These are phyloP conservation scores for Tricladium varicosporioides DNA, from an alignment of 2,329 filamentous ascomycete genomes.

Conservation along the genomic window DNA sequence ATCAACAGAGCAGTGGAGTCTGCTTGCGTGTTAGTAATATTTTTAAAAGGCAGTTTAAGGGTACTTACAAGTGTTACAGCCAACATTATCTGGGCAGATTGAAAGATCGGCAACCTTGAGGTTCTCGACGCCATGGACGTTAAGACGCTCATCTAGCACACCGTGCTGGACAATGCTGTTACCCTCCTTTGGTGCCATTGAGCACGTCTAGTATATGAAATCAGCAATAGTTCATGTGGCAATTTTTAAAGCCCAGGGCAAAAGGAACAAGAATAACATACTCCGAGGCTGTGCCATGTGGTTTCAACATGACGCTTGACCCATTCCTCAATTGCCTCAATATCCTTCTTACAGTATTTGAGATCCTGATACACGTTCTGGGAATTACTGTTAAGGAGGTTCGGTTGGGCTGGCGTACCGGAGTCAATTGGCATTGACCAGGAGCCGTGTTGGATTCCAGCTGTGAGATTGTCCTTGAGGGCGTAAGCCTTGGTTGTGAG, in stretches of 20 bases:
- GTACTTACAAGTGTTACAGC: conserved; percentile 41
- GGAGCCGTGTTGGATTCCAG: conserved; percentile 48
- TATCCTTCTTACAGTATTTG: conserved; percentile 62
- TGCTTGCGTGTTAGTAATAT: conserved; percentile 47
- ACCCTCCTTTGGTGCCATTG: conserved; percentile 43
- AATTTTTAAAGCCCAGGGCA: not conserved
- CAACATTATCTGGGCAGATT: conserved; percentile 38
- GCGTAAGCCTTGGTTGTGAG: conserved; percentile 74
- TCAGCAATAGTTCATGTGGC: not conserved
- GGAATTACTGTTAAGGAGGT: conserved; percentile 61
- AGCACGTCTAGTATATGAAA: conserved; percentile 40
- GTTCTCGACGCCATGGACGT: conserved; percentile 40
- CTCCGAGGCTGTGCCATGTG: conserved; percentile 36
- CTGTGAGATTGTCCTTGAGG: conserved; percentile 47
- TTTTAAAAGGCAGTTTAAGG: not conserved
- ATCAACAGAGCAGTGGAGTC: conserved; percentile 45
- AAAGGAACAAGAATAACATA: conserved; percentile 31
- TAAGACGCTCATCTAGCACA: conserved; percentile 39
- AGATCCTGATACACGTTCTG: conserved; percentile 61
- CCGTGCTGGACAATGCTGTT: conserved; percentile 69
- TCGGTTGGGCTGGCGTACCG: conserved; percentile 44
- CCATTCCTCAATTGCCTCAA: conserved; percentile 45
- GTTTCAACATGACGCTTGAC: conserved; percentile 58
- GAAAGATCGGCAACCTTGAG: conserved; percentile 44
- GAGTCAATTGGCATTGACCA: conserved; percentile 63